Evolutionary conservation across 305 asterid genomes (phyloP).

Genomic region (Fraxinus angustifolia): DNA sequence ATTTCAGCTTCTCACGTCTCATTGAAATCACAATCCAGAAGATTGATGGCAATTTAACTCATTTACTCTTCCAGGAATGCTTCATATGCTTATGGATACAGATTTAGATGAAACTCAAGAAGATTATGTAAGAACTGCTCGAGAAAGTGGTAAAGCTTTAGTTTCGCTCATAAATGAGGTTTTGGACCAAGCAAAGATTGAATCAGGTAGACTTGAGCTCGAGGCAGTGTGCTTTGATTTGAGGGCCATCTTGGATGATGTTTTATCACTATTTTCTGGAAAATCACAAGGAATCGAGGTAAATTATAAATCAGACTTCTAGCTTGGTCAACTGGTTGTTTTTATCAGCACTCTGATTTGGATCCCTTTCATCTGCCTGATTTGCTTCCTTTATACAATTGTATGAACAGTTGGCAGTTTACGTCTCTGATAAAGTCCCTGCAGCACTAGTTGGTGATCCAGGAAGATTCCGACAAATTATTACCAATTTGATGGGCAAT

Average conservation of each 20-base stretch:
- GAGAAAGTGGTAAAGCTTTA: conserved; percentile 96
- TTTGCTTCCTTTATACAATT: conserved; percentile 12
- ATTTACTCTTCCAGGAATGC: conserved; percentile 62
- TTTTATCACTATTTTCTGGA: conserved; percentile 81
- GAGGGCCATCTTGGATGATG: conserved; percentile 83
- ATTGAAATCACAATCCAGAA: neutral
- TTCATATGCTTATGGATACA: conserved; percentile 96
- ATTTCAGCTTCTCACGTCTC: neutral
- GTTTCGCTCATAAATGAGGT: conserved; percentile 93
- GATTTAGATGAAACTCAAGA: conserved; percentile 86
- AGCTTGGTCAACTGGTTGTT: conserved; percentile 11
- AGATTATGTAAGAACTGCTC: conserved; percentile 94
- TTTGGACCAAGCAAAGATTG: conserved; percentile 93
- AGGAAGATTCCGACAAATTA: conserved; percentile 87
- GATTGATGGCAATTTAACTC: conserved; percentile 4
- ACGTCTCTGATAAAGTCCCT: conserved; percentile 76
- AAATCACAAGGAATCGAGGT: conserved; percentile 94
- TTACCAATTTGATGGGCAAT: conserved; percentile 85
- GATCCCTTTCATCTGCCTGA: conserved; percentile 18
- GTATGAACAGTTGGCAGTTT: conserved; percentile 80
- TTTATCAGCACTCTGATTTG: conserved; percentile 1
- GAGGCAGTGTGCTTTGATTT: conserved; percentile 81
- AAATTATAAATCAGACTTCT: conserved; percentile 19
- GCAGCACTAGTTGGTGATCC: conserved; percentile 82
- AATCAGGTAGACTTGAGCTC: conserved; percentile 96